phyloP scores from a whole-genome alignment of 768 basidiomycete genomes.

The Pseudohyphozyma bogoriensis region DNA sequence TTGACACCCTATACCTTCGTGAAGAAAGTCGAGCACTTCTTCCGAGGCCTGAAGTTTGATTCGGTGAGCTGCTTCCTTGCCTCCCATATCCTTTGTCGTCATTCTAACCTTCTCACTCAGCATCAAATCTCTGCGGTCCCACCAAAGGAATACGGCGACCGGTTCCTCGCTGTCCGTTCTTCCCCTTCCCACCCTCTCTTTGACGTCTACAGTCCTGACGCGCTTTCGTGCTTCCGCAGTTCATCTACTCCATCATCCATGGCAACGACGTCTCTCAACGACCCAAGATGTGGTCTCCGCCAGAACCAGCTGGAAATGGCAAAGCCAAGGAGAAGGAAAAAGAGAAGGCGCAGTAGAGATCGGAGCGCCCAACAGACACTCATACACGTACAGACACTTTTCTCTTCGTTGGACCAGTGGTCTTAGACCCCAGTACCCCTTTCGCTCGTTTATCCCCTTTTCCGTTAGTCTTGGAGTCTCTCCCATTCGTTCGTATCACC shows the following conservation, averaged over 20 bases:
- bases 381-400: too few species aligned
- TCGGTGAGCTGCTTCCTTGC: constrained; percentile 50
- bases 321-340: not conserved
- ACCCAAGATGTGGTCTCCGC: constrained; percentile 31
- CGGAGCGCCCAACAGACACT: too few species aligned
- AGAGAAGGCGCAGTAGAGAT: not conserved
- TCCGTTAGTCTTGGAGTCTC: too few species aligned
- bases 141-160: constrained; percentile 71
- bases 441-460: too few species aligned
- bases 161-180: constrained; percentile 50
- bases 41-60: constrained; percentile 83
- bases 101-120: constrained; percentile 41
- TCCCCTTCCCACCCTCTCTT: constrained; percentile 35
- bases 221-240: constrained; percentile 42
- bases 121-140: constrained; percentile 92
- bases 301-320: too few species aligned
- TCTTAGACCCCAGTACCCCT: too few species aligned
- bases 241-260: constrained; percentile 76
- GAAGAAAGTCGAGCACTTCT: constrained; percentile 80
- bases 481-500: too few species aligned
- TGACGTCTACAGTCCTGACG: not conserved
- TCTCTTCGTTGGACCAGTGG: too few species aligned
- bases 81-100: constrained; percentile 1
- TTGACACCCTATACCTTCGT: constrained; percentile 69
- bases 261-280: constrained; percentile 57